Percentiles rank a stretch among this genome's conserved stretches.
These are phyloP conservation scores for Usnea hakonensis DNA, from an alignment of 495 filamentous ascomycete genomes.

Conservation along the genomic window DNA sequence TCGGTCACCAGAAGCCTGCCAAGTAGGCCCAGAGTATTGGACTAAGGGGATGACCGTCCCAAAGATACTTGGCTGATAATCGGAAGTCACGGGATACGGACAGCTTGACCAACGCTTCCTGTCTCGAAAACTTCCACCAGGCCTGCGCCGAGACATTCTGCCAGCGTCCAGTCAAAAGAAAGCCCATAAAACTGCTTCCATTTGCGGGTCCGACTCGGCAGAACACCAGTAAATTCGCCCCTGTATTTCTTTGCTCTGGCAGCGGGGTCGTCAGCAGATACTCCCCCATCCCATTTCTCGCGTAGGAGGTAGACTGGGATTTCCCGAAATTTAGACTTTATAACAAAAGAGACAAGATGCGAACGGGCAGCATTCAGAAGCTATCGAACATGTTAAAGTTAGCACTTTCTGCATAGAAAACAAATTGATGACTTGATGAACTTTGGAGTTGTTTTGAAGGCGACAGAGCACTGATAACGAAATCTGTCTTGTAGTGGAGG, in stretches of 20 bases:
- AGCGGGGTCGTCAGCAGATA: slow-evolving; percentile 49
- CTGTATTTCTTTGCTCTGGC: slow-evolving; percentile 54
- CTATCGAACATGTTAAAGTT: neutral
- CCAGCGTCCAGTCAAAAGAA: slow-evolving; percentile 68
- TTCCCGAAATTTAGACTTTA: slow-evolving; percentile 57
- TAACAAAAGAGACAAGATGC: slow-evolving; percentile 57
- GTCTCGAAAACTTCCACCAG: slow-evolving; percentile 82
- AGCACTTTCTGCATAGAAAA: neutral
- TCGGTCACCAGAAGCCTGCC: neutral
- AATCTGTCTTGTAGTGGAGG: neutral
- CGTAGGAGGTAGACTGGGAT: slow-evolving; percentile 57
- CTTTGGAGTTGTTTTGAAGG: neutral
- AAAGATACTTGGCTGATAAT: too few relatives aligned
- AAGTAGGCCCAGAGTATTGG: neutral
- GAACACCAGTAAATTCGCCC: slow-evolving; percentile 61
- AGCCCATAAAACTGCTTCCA: slow-evolving; percentile 77
- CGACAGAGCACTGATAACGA: neutral
- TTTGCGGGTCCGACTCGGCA: slow-evolving; percentile 67
- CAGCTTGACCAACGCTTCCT: slow-evolving; percentile 66
- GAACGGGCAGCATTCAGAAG: slow-evolving; percentile 58
- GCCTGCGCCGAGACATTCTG: slow-evolving; percentile 70
- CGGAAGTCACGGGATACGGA: slow-evolving; percentile 38
- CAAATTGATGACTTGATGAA: too few relatives aligned
- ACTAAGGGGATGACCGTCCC: neutral
- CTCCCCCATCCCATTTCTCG: slow-evolving; percentile 76